Conservation (phyloP, 1,284 basidiomycete species). For the Chiua sp. region DNA sequence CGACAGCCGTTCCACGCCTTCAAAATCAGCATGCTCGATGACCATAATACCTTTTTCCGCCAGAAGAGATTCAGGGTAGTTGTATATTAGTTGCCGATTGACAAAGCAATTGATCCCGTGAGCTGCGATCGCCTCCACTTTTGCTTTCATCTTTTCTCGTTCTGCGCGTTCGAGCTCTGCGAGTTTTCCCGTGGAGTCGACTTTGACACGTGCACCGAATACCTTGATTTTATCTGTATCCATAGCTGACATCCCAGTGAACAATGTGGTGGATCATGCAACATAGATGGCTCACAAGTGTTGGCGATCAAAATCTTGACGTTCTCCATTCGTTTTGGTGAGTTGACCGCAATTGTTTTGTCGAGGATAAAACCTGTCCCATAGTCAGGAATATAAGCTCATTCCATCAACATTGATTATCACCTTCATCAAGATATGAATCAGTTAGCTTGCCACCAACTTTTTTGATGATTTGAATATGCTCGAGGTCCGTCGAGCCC, state of each 20-base stretch:
- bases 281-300: conserved; percentile 69
- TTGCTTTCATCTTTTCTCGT: conserved; percentile 99
- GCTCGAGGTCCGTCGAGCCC: conserved; percentile 97
- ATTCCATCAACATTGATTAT: background rate
- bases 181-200: conserved; percentile 95
- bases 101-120: conserved; percentile 99
- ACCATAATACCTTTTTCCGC: conserved; percentile 95
- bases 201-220: conserved; percentile 96
- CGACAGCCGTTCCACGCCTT: conserved; percentile 96
- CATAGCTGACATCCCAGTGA: conserved; percentile 72
- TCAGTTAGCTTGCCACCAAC: conserved; percentile 98
- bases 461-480: conserved; percentile 99
- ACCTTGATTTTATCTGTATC: conserved; percentile 99
- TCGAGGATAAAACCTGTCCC: conserved; percentile 93
- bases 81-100: conserved; percentile 99
- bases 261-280: background rate
- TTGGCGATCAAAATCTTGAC: conserved; percentile 98
- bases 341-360: conserved; percentile 95
- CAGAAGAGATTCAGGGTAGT: conserved; percentile 96
- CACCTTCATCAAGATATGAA: conserved; percentile 97
- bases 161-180: conserved; percentile 98
- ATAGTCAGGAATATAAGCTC: conserved; percentile 3
- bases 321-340: conserved; percentile 94
- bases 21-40: conserved; percentile 99
- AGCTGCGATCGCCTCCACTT: conserved; percentile 93